Conservation (phyloP, 176 grass and related monocot genomes). For the Carex parvula region DNA sequence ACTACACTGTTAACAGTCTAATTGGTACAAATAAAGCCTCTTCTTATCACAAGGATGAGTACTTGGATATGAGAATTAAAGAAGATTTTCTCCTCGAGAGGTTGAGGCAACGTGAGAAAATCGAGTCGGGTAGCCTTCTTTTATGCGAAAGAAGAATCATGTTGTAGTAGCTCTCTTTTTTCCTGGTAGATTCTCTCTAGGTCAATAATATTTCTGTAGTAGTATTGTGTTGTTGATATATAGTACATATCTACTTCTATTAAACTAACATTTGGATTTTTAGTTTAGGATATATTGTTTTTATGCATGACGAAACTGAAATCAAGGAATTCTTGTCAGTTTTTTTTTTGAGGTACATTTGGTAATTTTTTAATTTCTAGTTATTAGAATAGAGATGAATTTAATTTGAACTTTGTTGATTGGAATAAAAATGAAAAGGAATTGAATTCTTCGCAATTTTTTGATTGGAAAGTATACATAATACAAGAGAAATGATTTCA, state of each 20-base stretch:
- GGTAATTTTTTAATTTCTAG: not conserved
- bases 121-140: constrained; percentile 51
- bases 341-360: no score
- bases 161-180: constrained; percentile 18
- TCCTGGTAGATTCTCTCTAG: not conserved
- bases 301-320: not conserved
- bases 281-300: not conserved
- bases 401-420: no score
- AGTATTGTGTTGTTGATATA: not conserved
- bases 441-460: no score
- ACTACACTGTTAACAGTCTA: constrained; percentile 26
- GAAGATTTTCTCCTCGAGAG: constrained; percentile 66
- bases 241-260: constrained; percentile 4
- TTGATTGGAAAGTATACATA: no score
- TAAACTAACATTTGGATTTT: not conserved
- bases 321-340: not conserved
- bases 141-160: constrained; percentile 52
- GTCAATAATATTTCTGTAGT: not conserved
- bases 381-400: not conserved
- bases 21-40: constrained; percentile 5
- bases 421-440: no score
- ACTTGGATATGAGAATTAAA: constrained; percentile 41
- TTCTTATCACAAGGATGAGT: constrained; percentile 67
- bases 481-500: no score
- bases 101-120: constrained; percentile 52